Conservation (phyloP, 1,284 basidiomycete genomes). For the Ustilago esculenta region DNA sequence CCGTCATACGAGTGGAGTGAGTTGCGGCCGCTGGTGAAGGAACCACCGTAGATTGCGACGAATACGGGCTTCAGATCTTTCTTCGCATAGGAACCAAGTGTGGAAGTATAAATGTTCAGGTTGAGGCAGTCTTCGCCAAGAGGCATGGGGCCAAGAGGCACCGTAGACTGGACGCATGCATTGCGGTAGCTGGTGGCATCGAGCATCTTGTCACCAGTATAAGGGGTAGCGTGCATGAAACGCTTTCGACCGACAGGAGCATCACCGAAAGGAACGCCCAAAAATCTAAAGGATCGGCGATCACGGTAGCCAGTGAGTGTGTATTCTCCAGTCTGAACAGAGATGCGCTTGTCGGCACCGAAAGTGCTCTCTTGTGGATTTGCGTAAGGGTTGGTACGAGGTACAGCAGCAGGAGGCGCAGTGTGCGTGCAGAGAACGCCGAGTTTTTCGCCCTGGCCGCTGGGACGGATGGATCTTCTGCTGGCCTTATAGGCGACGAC, state of each 20-base stretch:
- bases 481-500: conserved; percentile 31
- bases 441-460: conserved; percentile 26
- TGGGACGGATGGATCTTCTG: conserved; percentile 8
- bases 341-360: conserved; percentile 20
- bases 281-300: conserved; percentile 37
- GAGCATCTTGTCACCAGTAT: conserved; percentile 30
- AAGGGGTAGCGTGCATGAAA: conserved; percentile 37
- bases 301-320: conserved; percentile 36
- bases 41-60: conserved; percentile 69
- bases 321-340: conserved; percentile 26
- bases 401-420: conserved; percentile 10
- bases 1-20: conserved; percentile 69
- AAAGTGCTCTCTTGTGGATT: not conserved
- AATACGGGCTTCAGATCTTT: conserved; percentile 72
- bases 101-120: conserved; percentile 73
- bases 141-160: conserved; percentile 16
- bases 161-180: conserved; percentile 28
- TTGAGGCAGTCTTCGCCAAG: conserved; percentile 71
- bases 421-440: conserved; percentile 42
- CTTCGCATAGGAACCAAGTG: conserved; percentile 40
- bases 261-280: conserved; percentile 41
- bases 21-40: conserved; percentile 69
- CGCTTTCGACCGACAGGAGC: conserved; percentile 33
- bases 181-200: conserved; percentile 40
- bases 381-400: conserved; percentile 19